Percentiles rank a stretch among this genome's conserved stretches.
Conservation (phyloP, 306 rosid species). For the Quercus mongolica region DNA sequence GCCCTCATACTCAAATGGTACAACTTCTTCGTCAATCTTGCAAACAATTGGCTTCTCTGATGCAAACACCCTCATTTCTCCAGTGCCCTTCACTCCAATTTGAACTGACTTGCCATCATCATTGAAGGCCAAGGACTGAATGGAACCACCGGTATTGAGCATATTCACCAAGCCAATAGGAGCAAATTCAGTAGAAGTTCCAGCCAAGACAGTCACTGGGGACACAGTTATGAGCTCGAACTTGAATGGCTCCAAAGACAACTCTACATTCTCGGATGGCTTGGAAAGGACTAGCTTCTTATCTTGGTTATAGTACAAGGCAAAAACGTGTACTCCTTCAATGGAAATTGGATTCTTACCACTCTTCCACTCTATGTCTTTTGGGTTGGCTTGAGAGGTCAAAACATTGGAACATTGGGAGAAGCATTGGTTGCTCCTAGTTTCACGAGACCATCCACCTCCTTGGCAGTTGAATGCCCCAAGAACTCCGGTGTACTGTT, state of each 20-base stretch:
- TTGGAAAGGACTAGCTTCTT: conserved; percentile 59
- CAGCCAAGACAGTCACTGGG: conserved; percentile 44
- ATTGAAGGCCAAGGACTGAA: conserved; percentile 48
- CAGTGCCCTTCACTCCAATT: conserved; percentile 63
- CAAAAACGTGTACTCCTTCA: conserved; percentile 49
- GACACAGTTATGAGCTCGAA: conserved; percentile 81
- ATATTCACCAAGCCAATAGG: conserved; percentile 84
- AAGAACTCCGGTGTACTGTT: conserved; percentile 73
- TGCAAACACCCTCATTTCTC: conserved; percentile 74
- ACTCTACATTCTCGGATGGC: conserved; percentile 41
- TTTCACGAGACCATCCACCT: conserved; percentile 84
- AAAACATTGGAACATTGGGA: conserved; percentile 58
- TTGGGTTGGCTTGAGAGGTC: conserved; percentile 46
- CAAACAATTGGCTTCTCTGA: conserved; percentile 60
- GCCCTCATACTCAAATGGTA: conserved; percentile 55
- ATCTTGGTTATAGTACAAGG: conserved; percentile 55
- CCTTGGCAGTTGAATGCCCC: conserved; percentile 97
- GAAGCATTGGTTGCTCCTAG: conserved; percentile 64
- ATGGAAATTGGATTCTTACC: conserved; percentile 60
- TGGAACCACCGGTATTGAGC: conserved; percentile 85
- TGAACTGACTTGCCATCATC: conserved; percentile 30
- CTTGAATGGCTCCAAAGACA: conserved; percentile 78
- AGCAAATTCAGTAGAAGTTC: conserved; percentile 53
- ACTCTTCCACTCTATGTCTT: conserved; percentile 80
- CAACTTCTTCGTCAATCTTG: conserved; percentile 48